phyloP scores from a whole-genome alignment of 2,329 filamentous ascomycete genomes.

The Fusarium penzigii region DNA sequence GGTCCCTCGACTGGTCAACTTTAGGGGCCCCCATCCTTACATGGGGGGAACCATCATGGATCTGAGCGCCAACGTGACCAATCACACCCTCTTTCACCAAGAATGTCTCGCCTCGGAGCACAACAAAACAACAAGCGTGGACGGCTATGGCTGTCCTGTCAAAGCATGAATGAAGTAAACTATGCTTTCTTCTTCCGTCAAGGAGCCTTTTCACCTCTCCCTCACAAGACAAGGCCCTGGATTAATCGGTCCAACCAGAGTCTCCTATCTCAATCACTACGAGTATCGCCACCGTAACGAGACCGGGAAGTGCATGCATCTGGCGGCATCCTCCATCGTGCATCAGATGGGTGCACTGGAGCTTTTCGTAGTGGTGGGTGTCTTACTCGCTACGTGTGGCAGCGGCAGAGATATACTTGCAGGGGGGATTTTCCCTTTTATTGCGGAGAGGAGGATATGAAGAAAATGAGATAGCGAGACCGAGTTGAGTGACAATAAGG shows the following conservation, averaged over 20 bases:
- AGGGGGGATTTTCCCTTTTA: background rate
- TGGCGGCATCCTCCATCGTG: background rate
- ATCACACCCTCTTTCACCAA: slow-evolving; percentile 26
- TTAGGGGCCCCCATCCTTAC: slow-evolving; percentile 17
- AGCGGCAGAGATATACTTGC: background rate
- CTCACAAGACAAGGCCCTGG: background rate
- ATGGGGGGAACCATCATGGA: slow-evolving; percentile 29
- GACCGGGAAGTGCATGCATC: background rate
- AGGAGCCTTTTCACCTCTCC: background rate
- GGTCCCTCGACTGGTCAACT: slow-evolving; percentile 29
- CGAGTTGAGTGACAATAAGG: too few species aligned
- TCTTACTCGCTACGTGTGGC: background rate
- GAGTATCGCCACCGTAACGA: background rate
- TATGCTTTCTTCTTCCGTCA: slow-evolving; percentile 12
- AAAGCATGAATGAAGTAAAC: background rate
- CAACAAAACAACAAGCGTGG: slow-evolving; percentile 15
- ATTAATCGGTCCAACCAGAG: background rate
- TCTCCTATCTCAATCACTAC: background rate
- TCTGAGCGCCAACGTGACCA: slow-evolving; percentile 38
- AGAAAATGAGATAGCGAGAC: too few species aligned
- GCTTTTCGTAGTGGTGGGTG: background rate
- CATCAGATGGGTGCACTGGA: background rate
- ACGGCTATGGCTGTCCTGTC: background rate
- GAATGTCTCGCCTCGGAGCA: slow-evolving; percentile 15
- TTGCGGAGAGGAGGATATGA: background rate